Percentiles rank a stretch among this genome's conserved stretches.
Conservation (phyloP, 768 basidiomycete species). For the Tulasnella calospora region DNA sequence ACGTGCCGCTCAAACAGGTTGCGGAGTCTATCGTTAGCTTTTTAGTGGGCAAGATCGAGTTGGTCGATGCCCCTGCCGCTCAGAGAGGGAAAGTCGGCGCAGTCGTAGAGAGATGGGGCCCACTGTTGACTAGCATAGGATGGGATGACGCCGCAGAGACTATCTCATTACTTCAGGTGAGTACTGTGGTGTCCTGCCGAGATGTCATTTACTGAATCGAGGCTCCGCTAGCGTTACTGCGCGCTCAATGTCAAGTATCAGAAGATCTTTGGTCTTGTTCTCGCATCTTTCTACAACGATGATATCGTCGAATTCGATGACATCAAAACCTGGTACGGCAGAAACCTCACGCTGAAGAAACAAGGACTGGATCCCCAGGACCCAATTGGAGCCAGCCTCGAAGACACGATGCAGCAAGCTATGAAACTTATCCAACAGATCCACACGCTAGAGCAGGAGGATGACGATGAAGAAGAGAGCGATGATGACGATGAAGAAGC, state of each 20-base stretch:
- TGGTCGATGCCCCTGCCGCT: conserved; percentile 51
- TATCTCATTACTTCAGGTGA: conserved; percentile 70
- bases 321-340: conserved; percentile 77
- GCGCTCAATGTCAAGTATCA: conserved; percentile 48
- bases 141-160: conserved; percentile 80
- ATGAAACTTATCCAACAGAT: conserved; percentile 31
- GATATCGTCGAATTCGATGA: conserved; percentile 90
- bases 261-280: conserved; percentile 75
- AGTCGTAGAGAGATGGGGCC: conserved; percentile 75
- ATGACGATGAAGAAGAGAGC: conserved; percentile 36
- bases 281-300: conserved; percentile 82
- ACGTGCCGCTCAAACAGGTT: conserved; percentile 81
- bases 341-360: conserved; percentile 26
- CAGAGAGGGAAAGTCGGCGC: conserved; percentile 62
- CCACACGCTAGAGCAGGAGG: conserved; percentile 34
- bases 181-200: conserved; percentile 23
- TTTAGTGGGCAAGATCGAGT: conserved; percentile 65
- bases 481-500: conserved; percentile 36
- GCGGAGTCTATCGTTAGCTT: conserved; percentile 84
- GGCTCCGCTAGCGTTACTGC: conserved; percentile 31
- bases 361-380: conserved; percentile 13
- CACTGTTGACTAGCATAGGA: conserved; percentile 72
- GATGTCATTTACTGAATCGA: background rate
- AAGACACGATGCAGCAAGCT: conserved; percentile 20
- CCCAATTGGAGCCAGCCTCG: conserved; percentile 5